Evolutionary conservation across 176 grass and related monocot species (phyloP), one percentile per base, ranked within the genome.

Genomic region (Otatea glauca): DNA sequence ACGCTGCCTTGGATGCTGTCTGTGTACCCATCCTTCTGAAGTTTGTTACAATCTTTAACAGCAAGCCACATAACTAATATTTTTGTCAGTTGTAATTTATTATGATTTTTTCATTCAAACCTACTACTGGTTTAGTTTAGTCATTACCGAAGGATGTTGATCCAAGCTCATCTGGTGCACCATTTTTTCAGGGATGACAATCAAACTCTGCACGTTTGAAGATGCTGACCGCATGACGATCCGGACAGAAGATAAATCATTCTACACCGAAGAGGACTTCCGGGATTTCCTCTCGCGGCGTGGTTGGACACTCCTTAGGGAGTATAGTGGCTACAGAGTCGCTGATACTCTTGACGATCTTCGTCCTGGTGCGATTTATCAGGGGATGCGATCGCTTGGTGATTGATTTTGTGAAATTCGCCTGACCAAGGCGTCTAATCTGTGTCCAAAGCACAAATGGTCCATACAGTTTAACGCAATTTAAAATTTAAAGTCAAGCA

Each of bases 221-320:
- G 92, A 92, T 65, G 83, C 87, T 38, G 81, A 83, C 25, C 78
- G 67, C 58, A 89, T 98, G 65, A 75, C 86, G 27, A 81, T 92
- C 42, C 77, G 74, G 18, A 95, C 96, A 72, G 96, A 94, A 89
- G 93, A 99, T 23, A 94, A 90, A 73, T 94, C 89, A 7, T 88
- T 96, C 81, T 96, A 96, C 84, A 91, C 93, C 0, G 92, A 96
- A 89, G 92, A 96, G 14, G 92, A 99, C 65, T 94, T 99, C 25
- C 71, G 75, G 81, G 92, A 86, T 81, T 99, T 94, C 75, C 92
- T 99, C 17, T 49, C 49, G 0, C 64, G 88, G 45, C 83, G 88
- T 58, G 92, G 90, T 79, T 99, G 91, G 93, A 89, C 87, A 53
- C 81, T 87, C 11, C 85, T 96, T 4, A 89, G 93, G 82, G 93